A percentile compares a stretch with the other conserved stretches of the same genome.
These are phyloP conservation scores for Chaetomium cochliodes DNA, from an alignment of 495 filamentous ascomycete species.

Conservation along the genomic window DNA sequence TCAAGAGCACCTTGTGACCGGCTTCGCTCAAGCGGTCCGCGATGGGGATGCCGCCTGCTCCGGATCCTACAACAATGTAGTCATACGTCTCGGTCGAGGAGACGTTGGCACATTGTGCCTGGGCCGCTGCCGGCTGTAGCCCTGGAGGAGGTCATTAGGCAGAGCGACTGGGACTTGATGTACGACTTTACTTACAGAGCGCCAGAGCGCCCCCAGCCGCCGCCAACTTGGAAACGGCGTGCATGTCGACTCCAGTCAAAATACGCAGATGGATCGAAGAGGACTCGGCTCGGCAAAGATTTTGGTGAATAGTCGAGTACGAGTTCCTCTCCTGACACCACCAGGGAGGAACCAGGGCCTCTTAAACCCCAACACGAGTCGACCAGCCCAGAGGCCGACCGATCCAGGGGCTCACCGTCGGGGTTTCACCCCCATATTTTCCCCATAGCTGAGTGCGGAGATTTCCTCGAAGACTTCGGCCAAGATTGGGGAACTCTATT, in stretches of 20 bases:
- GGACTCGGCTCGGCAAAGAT: background rate
- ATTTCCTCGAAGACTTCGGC: slow-evolving; percentile 10
- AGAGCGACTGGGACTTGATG: background rate
- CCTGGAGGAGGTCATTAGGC: slow-evolving; percentile 13
- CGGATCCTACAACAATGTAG: slow-evolving; percentile 63
- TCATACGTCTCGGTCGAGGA: slow-evolving; percentile 54
- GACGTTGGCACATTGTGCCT: slow-evolving; percentile 42
- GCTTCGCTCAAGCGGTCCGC: slow-evolving; percentile 60
- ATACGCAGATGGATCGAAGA: background rate
- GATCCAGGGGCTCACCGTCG: background rate
- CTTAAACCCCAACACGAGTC: slow-evolving; percentile 4
- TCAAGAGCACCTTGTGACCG: slow-evolving; percentile 60
- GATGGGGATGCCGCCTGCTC: slow-evolving; percentile 61
- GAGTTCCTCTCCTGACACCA: background rate
- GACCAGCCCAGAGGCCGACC: background rate
- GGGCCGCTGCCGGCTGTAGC: slow-evolving; percentile 18
- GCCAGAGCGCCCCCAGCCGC: slow-evolving; percentile 9
- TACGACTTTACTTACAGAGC: slow-evolving; percentile 21
- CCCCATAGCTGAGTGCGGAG: slow-evolving; percentile 26
- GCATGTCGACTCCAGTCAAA: slow-evolving; percentile 18
- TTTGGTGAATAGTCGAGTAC: background rate
- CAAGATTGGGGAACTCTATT: slow-evolving; percentile 9
- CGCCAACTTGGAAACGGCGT: slow-evolving; percentile 17
- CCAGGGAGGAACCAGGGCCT: background rate
- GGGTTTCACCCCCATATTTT: slow-evolving; percentile 22